Base-by-base conservation (phyloP, 108 stramenopile genomes). In the Asterionellopsis glacialis region DNA sequence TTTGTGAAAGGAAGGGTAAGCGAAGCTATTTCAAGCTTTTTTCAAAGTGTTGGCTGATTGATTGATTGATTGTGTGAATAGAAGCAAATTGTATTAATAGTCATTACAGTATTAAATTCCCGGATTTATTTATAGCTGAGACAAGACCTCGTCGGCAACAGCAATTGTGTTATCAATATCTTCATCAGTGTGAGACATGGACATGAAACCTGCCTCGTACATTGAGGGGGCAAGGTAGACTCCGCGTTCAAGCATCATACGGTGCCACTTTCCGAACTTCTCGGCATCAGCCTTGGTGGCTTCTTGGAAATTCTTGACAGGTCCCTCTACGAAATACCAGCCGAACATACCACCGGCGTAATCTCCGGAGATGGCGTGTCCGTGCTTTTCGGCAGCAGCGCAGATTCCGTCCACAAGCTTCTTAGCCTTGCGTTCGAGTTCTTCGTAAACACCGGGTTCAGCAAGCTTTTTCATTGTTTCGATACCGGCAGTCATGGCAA, bases 121-220 rank as follows among this genome's bases (percentile, higher is more conserved):
- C 33, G 33, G 33, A 9, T 22, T 1, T 4, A 57, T 74, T 86
- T 95, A 94, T 74, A 98, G 69, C 56, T 77, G 69, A 51, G 91
- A 75, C 75, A 98, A 73, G 47, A 98, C 97, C 56, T 97, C 96
- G 60, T 87, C 87, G 16, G 97, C 97, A 56, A 95, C 93, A n/a
- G 84, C 95, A 79, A 98, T 91, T 28, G 97, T 98, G 64, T 82
- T 83, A 33, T 97, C 93, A 55, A 98, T 88, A 65, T 98, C 97
- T 58, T 82, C 96, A 53, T 98, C 96, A 9, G 97, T 96, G 74
- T 98, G 97, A 41, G 91, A 82, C 73, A 95, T 73, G 18, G 91
- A 93, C 93, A 95, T 97, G 90, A 98, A 98, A 27, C 96, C 96
- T 43, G 97, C 96, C 72, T 98, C 97, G 74, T 97, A 98, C 89